These are phyloP conservation scores for Cladophialophora psammophila DNA, from an alignment of 2,329 filamentous ascomycete species.

Conservation along the genomic window DNA sequence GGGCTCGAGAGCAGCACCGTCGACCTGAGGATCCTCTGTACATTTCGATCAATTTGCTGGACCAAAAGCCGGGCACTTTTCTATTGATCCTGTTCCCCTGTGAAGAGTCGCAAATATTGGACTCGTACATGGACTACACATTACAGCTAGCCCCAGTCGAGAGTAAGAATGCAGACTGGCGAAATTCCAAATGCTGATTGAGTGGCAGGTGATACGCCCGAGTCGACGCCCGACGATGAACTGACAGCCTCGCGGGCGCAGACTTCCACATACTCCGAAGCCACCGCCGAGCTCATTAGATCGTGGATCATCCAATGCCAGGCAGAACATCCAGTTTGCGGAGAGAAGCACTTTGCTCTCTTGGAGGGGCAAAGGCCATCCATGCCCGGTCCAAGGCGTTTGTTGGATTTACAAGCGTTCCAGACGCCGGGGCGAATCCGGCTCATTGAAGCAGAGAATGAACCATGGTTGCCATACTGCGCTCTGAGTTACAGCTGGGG, in stretches of 20 bases:
- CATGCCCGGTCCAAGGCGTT: neutral
- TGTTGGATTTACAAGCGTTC: neutral
- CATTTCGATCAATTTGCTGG: neutral
- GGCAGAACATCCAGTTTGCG: neutral
- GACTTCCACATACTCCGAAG: neutral
- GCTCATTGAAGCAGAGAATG: neutral
- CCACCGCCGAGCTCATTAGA: constrained; percentile 7
- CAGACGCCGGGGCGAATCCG: neutral
- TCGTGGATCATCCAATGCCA: neutral
- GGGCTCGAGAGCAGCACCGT: neutral
- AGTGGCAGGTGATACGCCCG: neutral
- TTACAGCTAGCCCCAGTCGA: too few species aligned
- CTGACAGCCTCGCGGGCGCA: neutral
- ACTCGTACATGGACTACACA: neutral
- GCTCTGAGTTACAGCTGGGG: constrained; percentile 7
- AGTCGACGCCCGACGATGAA: neutral
- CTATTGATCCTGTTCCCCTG: neutral
- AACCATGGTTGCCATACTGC: neutral
- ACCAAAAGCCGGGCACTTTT: neutral
- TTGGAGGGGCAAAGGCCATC: neutral
- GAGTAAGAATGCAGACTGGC: too few species aligned
- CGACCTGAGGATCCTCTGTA: neutral
- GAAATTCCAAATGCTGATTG: neutral
- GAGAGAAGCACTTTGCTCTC: neutral
- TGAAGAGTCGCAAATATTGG: constrained; percentile 1